These are phyloP conservation scores for Boletus subparvulus DNA, from an alignment of 768 basidiomycete genomes.

Conservation along the genomic window DNA sequence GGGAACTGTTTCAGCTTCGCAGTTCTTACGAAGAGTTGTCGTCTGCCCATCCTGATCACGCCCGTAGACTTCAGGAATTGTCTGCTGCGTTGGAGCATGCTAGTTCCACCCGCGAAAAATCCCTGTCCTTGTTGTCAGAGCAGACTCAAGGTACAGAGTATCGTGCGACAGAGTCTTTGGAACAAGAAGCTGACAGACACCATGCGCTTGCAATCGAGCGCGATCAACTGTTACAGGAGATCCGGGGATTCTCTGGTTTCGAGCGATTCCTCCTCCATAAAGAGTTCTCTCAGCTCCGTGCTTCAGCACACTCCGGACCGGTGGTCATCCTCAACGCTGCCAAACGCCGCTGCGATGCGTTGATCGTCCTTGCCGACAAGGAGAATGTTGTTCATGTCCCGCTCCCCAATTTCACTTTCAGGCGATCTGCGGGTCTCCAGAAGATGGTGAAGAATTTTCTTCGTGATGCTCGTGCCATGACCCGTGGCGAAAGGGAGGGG, in stretches of 20 bases:
- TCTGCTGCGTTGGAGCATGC: neutral
- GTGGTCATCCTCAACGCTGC: neutral
- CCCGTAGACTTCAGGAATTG: neutral
- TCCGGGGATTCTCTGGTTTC: constrained; percentile 2
- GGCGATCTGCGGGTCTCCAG: neutral
- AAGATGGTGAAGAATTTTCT: neutral
- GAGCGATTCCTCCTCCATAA: constrained; percentile 5
- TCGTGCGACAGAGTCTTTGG: neutral
- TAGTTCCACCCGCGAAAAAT: neutral
- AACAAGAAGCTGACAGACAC: constrained; percentile 1
- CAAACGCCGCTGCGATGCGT: constrained; percentile 34
- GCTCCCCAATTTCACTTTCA: neutral
- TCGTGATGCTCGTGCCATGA: neutral
- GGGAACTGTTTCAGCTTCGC: constrained; percentile 12
- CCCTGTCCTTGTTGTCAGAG: neutral
- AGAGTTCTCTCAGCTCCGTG: constrained; percentile 1
- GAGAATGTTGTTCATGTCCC: constrained; percentile 4
- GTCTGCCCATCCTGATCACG: neutral
- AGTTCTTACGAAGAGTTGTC: constrained; percentile 4
- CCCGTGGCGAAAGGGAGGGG: neutral
- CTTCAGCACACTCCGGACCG: neutral
- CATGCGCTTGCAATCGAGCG: constrained; percentile 5
- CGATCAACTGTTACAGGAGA: neutral
- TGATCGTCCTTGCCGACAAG: constrained; percentile 2
- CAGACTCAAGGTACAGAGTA: too few relatives aligned